Evolutionary conservation across 1,284 basidiomycete genomes (phyloP).

Genomic region (Puccinia sorghi): DNA sequence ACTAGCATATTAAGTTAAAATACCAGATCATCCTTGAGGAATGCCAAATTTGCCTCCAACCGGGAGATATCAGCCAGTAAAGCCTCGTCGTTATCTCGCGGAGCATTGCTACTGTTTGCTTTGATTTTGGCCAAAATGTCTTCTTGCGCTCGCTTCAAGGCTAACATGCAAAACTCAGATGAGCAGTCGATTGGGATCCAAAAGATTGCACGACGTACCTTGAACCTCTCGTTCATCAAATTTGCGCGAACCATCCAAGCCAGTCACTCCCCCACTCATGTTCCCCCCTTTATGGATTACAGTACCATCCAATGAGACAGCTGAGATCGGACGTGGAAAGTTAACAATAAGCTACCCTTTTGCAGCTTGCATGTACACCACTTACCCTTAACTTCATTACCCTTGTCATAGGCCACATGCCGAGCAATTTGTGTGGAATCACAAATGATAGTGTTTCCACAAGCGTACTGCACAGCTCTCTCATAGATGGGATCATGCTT

Average conservation of each 20-base stretch:
- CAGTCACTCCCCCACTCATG: slow-evolving; percentile 90
- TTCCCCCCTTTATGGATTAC: slow-evolving; percentile 96
- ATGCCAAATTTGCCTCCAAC: slow-evolving; percentile 71
- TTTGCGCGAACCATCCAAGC: slow-evolving; percentile 70
- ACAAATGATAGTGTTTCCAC: slow-evolving; percentile 90
- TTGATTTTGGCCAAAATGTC: slow-evolving; percentile 74
- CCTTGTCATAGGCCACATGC: slow-evolving; percentile 87
- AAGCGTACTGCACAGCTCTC: slow-evolving; percentile 92
- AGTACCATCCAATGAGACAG: slow-evolving; percentile 94
- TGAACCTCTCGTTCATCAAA: slow-evolving; percentile 93
- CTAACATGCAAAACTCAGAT: slow-evolving; percentile 17
- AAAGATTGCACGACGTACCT: slow-evolving; percentile 56
- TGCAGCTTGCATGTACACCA: background rate
- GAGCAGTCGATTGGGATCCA: background rate
- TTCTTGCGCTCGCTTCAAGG: slow-evolving; percentile 67
- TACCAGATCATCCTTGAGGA: slow-evolving; percentile 81
- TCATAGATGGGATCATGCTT: slow-evolving; percentile 83
- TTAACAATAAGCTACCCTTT: background rate
- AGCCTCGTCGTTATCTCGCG: slow-evolving; percentile 79
- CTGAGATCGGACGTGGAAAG: slow-evolving; percentile 61
- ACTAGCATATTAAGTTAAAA: slow-evolving; percentile 54
- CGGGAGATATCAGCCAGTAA: slow-evolving; percentile 74
- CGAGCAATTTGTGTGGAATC: slow-evolving; percentile 90
- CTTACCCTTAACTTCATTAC: slow-evolving; percentile 91
- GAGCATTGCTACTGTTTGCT: slow-evolving; percentile 78